A percentile compares a stretch with the other conserved stretches of the same genome.
Evolutionary conservation across 1,139 yeast species (phyloP).

Genomic region (Geotrichum siamense): DNA sequence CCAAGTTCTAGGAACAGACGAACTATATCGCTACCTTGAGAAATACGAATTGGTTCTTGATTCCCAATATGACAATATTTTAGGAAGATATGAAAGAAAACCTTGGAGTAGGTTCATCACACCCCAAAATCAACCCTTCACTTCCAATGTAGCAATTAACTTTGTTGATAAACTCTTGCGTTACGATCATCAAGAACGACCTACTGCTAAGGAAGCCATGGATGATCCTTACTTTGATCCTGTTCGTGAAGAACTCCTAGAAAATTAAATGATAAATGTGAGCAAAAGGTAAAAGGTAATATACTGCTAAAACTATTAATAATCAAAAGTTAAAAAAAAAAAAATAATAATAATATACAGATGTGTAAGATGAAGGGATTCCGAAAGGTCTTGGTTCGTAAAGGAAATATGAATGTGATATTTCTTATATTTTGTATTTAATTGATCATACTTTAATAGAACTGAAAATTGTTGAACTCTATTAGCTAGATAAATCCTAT

Average conservation of each 20-base stretch:
- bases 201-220: slow-evolving; percentile 95
- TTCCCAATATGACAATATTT: slow-evolving; percentile 72
- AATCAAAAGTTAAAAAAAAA: too few relatives aligned
- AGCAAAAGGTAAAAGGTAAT: too few relatives aligned
- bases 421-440: too few relatives aligned
- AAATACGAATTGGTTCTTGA: slow-evolving; percentile 74
- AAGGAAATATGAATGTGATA: too few relatives aligned
- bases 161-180: slow-evolving; percentile 74
- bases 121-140: slow-evolving; percentile 62
- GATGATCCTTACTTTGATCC: slow-evolving; percentile 62
- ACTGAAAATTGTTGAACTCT: too few relatives aligned
- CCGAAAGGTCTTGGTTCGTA: too few relatives aligned
- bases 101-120: slow-evolving; percentile 86
- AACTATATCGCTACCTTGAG: slow-evolving; percentile 59
- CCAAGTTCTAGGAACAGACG: slow-evolving; percentile 86
- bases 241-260: slow-evolving; percentile 24
- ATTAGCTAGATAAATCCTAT: too few relatives aligned
- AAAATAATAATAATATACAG: too few relatives aligned
- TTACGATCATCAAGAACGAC: slow-evolving; percentile 90
- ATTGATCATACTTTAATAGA: too few relatives aligned
- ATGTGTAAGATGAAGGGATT: too few relatives aligned
- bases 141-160: slow-evolving; percentile 68
- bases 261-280: too few relatives aligned
- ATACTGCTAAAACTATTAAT: too few relatives aligned
- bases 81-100: slow-evolving; percentile 68